phyloP scores from a whole-genome alignment of 345 rosid genomes.

The Euphorbia tirucalli region DNA sequence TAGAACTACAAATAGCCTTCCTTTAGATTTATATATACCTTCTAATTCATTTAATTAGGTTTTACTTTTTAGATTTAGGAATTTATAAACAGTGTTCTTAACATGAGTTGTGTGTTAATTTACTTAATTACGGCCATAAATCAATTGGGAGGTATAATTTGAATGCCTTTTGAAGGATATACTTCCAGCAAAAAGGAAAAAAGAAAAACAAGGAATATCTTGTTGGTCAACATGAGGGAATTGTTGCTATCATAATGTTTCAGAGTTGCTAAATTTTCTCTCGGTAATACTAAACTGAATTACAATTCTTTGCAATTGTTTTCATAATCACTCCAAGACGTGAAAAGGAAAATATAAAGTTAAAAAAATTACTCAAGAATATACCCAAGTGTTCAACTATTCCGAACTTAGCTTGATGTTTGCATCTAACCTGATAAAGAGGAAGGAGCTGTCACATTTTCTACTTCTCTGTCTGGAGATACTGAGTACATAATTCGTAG shows the following conservation, averaged over 20 bases:
- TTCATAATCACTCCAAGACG: neutral
- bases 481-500: neutral
- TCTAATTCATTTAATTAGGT: neutral
- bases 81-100: neutral
- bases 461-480: neutral
- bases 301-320: too few relatives aligned
- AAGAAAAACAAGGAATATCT: too few relatives aligned
- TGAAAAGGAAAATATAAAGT: neutral
- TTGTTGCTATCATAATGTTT: neutral
- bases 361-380: neutral
- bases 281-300: neutral
- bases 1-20: neutral
- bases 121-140: neutral
- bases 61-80: slow-evolving; percentile 4
- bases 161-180: neutral
- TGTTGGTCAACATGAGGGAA: neutral
- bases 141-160: neutral
- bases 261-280: neutral
- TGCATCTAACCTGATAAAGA: neutral
- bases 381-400: neutral
- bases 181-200: too few relatives aligned
- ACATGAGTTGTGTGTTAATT: neutral
- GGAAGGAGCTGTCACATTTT: neutral
- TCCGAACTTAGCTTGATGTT: neutral
- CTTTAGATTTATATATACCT: neutral